Evolutionary conservation across 2,329 filamentous ascomycete genomes (phyloP), one percentile per base, ranked within the genome.

Genomic region (Pseudogymnoascus sp.): DNA sequence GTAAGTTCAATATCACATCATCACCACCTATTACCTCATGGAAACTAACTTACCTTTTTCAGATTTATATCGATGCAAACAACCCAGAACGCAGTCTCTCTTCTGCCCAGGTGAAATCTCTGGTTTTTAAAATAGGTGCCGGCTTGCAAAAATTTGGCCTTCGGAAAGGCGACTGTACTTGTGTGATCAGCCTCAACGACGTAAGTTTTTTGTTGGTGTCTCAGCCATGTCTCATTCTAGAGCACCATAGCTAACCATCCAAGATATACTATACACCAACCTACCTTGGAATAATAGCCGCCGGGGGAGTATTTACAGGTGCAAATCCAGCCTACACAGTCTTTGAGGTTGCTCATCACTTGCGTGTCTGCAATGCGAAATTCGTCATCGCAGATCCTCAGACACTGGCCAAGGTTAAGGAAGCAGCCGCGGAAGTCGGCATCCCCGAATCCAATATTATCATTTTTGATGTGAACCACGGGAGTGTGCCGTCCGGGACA

Each of bases 131-230:
- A 47, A 63, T 71, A 11, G 63, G 68, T 3, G 65, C 69, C 30
- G 68, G 69, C 3, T 60, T 71, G 28, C 67, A 68, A 39, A 64
- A 66, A 4, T 62, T 65, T 20, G 69, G 68, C 0, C 58, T 70
- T 16, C 62, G 66, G 41, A 65, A 65, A 30, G 67, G 67, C 28
- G 69, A 71, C 61, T 70, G 69, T 58, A 67, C 70, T 7, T 71
- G 69, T 38, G 59, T 71, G 34, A 60, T 67, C 58, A 69, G 67
- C 11, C 70, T 69, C 60, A 71, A 70, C 61, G 67, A 71, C 63
- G 68, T 71, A 62, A 43, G 64, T 25, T 38, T 58, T 58, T 16
- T 37, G 43, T 25, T 25, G 4, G 22, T 32, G 43, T 35, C 16
- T 25, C 9, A 25, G 9, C 12, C 16, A 30, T 28, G 38, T 35